Evolutionary conservation across 2,329 filamentous ascomycete genomes (phyloP), one percentile per base, ranked within the genome.

Genomic region (Scedosporium apiospermum): DNA sequence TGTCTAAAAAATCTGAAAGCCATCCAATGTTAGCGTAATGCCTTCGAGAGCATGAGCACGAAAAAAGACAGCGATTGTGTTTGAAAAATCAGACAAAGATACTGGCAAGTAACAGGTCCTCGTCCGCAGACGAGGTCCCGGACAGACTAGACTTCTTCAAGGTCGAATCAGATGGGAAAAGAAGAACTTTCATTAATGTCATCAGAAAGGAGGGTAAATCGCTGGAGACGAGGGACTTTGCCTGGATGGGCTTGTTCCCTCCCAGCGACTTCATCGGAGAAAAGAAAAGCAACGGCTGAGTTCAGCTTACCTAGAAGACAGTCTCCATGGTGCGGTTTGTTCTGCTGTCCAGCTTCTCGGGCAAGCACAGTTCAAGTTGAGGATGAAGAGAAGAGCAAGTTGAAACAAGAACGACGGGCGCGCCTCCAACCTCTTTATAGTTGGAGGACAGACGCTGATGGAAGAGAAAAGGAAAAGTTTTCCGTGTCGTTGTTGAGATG

Each of bases 91-190:
- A 91, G 89, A 90, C 86, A 86, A 83, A 77, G 80, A 88, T 92
- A 92, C 89, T 93, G 89, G 89, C 89, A 90, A 92, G 89, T 92
- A 92, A 88, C 89, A 90, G 87, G 85, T 61, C 63, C 63, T 42
- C 58, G 82, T 75, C 72, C 75, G 80, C 73, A 79, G 71, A 74
- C 72, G 77, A 76, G 77, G 77, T 79, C 85, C 87, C 87, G 85
- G 80, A 83, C 79, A 88, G 83, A 82, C 80, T 79, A 73, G 78
- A 73, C 79, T 87, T 90, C 87, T 85, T 91, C 89, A 93, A 88
- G 87, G 88, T 86, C 89, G 89, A 91, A 83, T 93, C 88, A 79
- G 88, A 82, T 87, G 83, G 88, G 88, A 89, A 91, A 92, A 91
- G 89, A 92, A 92, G 89, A 88, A 81, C 80, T 76, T 78, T 80